Evolutionary conservation across 2,329 filamentous ascomycete species (phyloP), one percentile per base, ranked within the genome.

Genomic region (Alternaria ethzedia): DNA sequence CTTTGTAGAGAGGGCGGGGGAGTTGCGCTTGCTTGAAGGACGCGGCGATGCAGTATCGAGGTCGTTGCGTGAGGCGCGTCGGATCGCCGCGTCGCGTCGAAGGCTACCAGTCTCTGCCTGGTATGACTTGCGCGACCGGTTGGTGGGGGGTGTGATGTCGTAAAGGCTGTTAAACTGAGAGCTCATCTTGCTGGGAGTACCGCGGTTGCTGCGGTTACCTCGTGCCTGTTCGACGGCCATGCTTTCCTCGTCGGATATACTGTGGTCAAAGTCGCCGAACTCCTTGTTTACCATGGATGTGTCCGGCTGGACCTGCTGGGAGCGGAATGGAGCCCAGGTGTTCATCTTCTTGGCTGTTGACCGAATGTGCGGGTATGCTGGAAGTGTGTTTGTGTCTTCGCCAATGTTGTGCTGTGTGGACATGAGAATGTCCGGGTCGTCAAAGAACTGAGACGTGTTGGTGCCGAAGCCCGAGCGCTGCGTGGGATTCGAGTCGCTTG

Each of bases 201-300:
- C 75, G 44, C 74, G 74, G 54, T 76, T 75, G 68, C 76, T 80
- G 43, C 78, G 75, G 64, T 81, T 81, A 21, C 79, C 75, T 58
- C 88, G 83, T 49, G 85, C 87, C 30, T 87, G 74, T 71, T 90
- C 88, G 59, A 90, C 82, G 3, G 86, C 88, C 63, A 85, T 80
- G 55, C 81, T 82, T 54, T 84, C 82, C 44, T 85, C 81, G 12
- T 81, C 78, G 5, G 77, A 76, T 11, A 74, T 59, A 59, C 79
- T 78, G 17, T 84, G 82, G 28, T 80, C 77, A 61, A 82, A 82
- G 64, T 82, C 79, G 30, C 69, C 67, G 50, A 82, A 82, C 36
- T 80, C 71, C 50, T 77, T 80, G 65, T 78, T 76, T 23, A 81
- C 74, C 72, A 80, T 77, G 13, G 79, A 81, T 6, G 78, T 81